phyloP scores from a whole-genome alignment of 2,329 filamentous ascomycete genomes.

The Colletotrichum salicis region DNA sequence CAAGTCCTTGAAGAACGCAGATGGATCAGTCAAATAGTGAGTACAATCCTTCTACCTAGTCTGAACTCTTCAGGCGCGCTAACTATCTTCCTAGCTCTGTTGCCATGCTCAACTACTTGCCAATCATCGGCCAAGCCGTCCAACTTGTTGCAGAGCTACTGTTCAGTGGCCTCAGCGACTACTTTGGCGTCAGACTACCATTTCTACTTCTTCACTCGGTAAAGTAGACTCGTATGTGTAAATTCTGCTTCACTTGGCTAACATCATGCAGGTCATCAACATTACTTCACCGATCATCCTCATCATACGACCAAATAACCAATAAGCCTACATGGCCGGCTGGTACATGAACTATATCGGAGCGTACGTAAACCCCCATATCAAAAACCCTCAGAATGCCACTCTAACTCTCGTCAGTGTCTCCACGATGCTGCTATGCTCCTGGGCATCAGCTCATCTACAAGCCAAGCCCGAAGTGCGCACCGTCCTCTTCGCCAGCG shows the following conservation, averaged over 20 bases:
- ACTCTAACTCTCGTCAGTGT: slow-evolving; percentile 4
- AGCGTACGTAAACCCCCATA: neutral
- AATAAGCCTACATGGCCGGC: slow-evolving; percentile 25
- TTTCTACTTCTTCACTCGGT: slow-evolving; percentile 23
- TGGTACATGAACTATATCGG: slow-evolving; percentile 33
- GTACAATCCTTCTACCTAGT: no score
- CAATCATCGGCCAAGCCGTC: slow-evolving; percentile 17
- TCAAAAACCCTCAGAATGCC: rapidly evolving
- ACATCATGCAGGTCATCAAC: neutral
- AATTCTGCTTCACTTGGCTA: neutral
- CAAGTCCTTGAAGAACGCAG: slow-evolving; percentile 16
- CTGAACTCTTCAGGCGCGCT: neutral
- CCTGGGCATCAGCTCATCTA: slow-evolving; percentile 11
- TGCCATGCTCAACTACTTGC: slow-evolving; percentile 26
- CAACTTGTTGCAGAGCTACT: slow-evolving; percentile 21
- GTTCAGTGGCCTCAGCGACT: slow-evolving; percentile 22
- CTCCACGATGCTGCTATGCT: slow-evolving; percentile 25
- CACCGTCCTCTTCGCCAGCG: slow-evolving; percentile 29
- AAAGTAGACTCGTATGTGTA: neutral
- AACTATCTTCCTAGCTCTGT: neutral
- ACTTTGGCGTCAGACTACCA: slow-evolving; percentile 20
- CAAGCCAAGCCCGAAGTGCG: slow-evolving; percentile 26
- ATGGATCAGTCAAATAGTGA: slow-evolving; percentile 25
- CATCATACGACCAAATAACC: slow-evolving; percentile 18
- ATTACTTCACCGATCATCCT: slow-evolving; percentile 22